These are phyloP conservation scores for Ascochyta clinopodiicola DNA, from an alignment of 2,329 filamentous ascomycete genomes.

Conservation along the genomic window DNA sequence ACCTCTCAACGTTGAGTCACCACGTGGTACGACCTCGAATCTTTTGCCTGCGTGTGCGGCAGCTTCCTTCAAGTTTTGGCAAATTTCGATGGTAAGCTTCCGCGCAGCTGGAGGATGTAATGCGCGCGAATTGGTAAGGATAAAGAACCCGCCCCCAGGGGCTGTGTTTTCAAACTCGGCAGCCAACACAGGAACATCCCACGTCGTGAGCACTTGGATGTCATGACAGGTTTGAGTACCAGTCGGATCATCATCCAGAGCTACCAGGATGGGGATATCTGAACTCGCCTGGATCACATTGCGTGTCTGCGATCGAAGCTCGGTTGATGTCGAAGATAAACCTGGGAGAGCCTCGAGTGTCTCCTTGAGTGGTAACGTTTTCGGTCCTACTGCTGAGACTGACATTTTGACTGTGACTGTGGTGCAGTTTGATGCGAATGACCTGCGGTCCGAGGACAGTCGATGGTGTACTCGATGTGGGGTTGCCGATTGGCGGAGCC, in stretches of 20 bases:
- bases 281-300: conserved; percentile 25
- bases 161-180: conserved; percentile 52
- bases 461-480: conserved; percentile 2
- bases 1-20: conserved; percentile 64
- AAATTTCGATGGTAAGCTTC: conserved; percentile 59
- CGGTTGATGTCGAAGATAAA: conserved; percentile 20
- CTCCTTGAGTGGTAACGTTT: conserved; percentile 4
- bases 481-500: conserved; percentile 10
- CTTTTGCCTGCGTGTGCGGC: conserved; percentile 47
- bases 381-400: not conserved
- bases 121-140: conserved; percentile 66
- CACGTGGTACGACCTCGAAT: conserved; percentile 63
- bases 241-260: conserved; percentile 64
- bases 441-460: not conserved
- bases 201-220: conserved; percentile 62
- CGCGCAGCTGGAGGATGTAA: conserved; percentile 58
- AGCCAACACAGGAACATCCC: conserved; percentile 55
- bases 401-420: not conserved
- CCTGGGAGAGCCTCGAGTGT: conserved; percentile 28
- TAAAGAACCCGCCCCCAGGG: conserved; percentile 61
- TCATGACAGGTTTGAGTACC: conserved; percentile 69
- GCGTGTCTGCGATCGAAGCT: conserved; percentile 31
- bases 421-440: not conserved
- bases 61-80: conserved; percentile 56
- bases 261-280: conserved; percentile 42